phyloP scores from a whole-genome alignment of 306 rosid species.

The Alnus rubra region DNA sequence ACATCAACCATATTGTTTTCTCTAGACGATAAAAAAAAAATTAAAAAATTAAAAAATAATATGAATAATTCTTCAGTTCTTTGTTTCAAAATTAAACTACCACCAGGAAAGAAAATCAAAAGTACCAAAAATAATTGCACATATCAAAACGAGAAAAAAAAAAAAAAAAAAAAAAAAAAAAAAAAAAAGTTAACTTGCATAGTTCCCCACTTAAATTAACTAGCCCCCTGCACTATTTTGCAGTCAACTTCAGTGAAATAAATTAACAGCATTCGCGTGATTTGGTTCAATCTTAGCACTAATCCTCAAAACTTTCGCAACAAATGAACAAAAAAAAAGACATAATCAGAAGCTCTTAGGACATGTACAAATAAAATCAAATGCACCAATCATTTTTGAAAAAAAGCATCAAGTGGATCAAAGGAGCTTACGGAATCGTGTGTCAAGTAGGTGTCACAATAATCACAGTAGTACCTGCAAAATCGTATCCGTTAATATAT shows the following conservation, averaged over 20 bases:
- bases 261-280: not conserved
- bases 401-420: not conserved
- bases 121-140: too few relatives aligned
- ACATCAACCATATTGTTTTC: too few relatives aligned
- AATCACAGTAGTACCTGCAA: conserved; percentile 79
- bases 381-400: not conserved
- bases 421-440: conserved; percentile 72
- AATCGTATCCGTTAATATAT: not conserved
- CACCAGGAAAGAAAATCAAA: too few relatives aligned
- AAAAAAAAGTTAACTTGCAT: not conserved
- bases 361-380: not conserved
- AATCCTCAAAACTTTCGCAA: not conserved
- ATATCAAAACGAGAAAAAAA: too few relatives aligned
- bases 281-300: not conserved
- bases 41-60: too few relatives aligned
- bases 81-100: too few relatives aligned
- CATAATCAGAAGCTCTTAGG: not conserved
- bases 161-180: not conserved
- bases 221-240: not conserved
- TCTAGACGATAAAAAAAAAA: too few relatives aligned
- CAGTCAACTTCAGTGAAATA: not conserved
- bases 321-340: not conserved
- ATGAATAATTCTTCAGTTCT: too few relatives aligned
- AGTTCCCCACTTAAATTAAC: not conserved
- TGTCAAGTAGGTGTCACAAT: conserved; percentile 83